Evolutionary conservation across 1,139 yeast species (phyloP).

Genomic region (Zygosaccharomyces sapae): DNA sequence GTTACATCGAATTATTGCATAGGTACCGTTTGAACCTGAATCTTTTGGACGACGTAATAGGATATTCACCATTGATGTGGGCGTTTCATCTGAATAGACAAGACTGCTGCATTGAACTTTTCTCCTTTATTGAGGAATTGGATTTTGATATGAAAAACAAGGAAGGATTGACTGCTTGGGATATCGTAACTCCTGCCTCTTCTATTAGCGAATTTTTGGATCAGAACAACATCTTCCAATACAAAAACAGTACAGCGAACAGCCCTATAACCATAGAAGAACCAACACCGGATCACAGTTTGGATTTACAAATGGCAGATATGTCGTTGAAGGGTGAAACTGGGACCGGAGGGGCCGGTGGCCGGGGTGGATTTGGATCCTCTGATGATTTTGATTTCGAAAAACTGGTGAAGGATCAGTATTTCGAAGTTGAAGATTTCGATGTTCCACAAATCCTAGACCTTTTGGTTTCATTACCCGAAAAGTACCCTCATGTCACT

Average conservation of each 20-base stretch:
- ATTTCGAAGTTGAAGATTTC: conserved; percentile 57
- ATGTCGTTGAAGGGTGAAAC: conserved; percentile 21
- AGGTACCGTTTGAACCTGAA: conserved; percentile 35
- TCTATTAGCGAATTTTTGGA: conserved; percentile 39
- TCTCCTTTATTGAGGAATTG: conserved; percentile 43
- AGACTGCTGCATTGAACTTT: conserved; percentile 38
- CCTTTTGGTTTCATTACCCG: conserved; percentile 48
- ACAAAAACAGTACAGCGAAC: conserved; percentile 16
- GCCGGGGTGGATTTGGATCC: conserved; percentile 16
- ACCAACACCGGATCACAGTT: conserved; percentile 36
- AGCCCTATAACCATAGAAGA: conserved; percentile 28
- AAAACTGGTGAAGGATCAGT: conserved; percentile 36
- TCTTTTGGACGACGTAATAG: conserved; percentile 38
- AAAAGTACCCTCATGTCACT: conserved; percentile 47
- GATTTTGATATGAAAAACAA: conserved; percentile 33
- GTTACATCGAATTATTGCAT: conserved; percentile 41
- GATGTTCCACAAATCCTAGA: conserved; percentile 62
- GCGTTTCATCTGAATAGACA: conserved; percentile 40
- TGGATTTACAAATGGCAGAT: conserved; percentile 51
- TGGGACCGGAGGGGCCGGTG: conserved; percentile 27
- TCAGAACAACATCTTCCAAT: conserved; percentile 37
- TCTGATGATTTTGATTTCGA: conserved; percentile 33
- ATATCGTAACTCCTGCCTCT: conserved; percentile 39
- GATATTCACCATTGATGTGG: conserved; percentile 49
- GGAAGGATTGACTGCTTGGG: conserved; percentile 39